Conservation (phyloP, 192 early-diverging fungal genomes). For the Coemansia sp. region DNA sequence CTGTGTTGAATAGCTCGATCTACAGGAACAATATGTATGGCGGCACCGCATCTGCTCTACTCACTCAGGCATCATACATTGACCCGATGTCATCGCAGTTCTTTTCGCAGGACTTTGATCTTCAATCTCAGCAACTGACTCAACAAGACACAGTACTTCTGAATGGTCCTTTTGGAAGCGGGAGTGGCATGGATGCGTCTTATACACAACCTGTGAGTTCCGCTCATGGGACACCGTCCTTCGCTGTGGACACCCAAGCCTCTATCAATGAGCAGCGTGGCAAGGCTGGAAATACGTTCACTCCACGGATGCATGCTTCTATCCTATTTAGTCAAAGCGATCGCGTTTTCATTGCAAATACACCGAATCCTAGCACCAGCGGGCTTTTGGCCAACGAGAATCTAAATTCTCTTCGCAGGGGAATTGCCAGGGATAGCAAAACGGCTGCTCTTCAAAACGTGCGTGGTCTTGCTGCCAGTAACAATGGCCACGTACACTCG, state of each 20-base stretch:
- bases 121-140: conserved; percentile 41
- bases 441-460: neutral
- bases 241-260: neutral
- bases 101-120: conserved; percentile 39
- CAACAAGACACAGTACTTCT: conserved; percentile 50
- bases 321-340: conserved; percentile 55
- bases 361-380: neutral
- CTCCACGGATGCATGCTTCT: conserved; percentile 48
- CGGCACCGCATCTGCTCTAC: conserved; percentile 21
- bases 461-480: neutral
- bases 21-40: conserved; percentile 25
- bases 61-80: conserved; percentile 35
- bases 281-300: conserved; percentile 21
- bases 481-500: conserved; percentile 15
- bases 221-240: neutral
- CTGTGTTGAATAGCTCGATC: conserved; percentile 22
- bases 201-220: neutral
- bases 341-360: conserved; percentile 26
- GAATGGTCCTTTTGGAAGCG: conserved; percentile 5
- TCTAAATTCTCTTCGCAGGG: neutral
- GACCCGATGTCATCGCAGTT: conserved; percentile 33
- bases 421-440: neutral
- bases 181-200: neutral
- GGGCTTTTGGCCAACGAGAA: conserved; percentile 3
- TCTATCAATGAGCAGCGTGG: neutral